A percentile compares a stretch with the other conserved stretches of the same genome.
These are phyloP conservation scores for Fusarium goolgardi DNA, from an alignment of 2,329 filamentous ascomycete species.

Conservation along the genomic window DNA sequence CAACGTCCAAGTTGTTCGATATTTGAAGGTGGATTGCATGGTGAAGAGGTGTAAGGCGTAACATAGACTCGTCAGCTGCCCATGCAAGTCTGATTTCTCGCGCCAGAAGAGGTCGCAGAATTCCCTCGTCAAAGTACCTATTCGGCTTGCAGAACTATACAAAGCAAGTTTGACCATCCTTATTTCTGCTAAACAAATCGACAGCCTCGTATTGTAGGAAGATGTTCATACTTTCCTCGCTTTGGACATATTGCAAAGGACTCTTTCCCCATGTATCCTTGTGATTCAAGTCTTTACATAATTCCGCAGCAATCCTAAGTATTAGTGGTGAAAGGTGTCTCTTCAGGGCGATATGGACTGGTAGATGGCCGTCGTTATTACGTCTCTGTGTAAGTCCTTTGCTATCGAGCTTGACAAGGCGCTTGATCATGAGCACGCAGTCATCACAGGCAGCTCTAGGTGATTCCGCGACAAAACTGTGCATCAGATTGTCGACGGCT, in stretches of 20 bases:
- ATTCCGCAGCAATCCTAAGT: no score
- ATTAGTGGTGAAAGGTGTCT: no score
- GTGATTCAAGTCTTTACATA: no score
- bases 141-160: accelerated
- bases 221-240: accelerated
- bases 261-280: no score
- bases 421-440: no score
- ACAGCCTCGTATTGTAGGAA: not conserved
- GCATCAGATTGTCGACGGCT: no score
- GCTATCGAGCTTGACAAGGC: no score
- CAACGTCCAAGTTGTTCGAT: no score
- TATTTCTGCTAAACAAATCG: not conserved
- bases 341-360: no score
- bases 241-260: not conserved
- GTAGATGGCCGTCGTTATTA: no score
- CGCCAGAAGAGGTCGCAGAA: not conserved
- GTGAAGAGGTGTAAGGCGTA: not conserved
- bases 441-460: accelerated
- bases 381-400: no score
- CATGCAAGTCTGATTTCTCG: not conserved
- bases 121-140: accelerated
- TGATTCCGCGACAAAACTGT: no score
- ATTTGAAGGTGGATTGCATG: not conserved
- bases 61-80: not conserved
- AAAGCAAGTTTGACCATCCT: not conserved